These are phyloP conservation scores for Butyriboletus loyo DNA, from an alignment of 768 basidiomycete species.

Conservation along the genomic window DNA sequence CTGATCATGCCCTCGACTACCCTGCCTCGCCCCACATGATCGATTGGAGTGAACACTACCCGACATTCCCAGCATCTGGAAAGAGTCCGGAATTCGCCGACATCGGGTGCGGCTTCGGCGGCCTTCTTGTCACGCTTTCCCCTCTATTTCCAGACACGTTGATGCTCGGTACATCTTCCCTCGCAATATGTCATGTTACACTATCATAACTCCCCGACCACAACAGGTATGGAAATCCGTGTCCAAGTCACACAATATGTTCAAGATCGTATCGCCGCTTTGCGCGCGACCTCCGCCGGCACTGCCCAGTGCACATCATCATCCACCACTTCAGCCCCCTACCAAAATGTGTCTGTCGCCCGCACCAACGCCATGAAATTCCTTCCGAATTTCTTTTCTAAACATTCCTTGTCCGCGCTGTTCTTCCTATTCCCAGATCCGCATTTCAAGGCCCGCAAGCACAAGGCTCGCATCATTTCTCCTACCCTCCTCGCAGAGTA, in stretches of 20 bases:
- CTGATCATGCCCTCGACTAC: constrained; percentile 85
- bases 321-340: constrained; percentile 42
- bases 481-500: constrained; percentile 97
- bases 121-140: constrained; percentile 83
- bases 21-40: constrained; percentile 71
- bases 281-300: constrained; percentile 59
- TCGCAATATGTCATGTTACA: background rate
- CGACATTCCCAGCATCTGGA: constrained; percentile 53
- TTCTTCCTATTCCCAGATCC: constrained; percentile 99
- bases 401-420: constrained; percentile 85
- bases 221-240: constrained; percentile 91
- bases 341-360: constrained; percentile 89
- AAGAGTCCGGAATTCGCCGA: constrained; percentile 92
- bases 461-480: constrained; percentile 98
- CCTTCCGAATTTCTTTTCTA: constrained; percentile 91
- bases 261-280: constrained; percentile 87
- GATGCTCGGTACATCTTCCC: constrained; percentile 76
- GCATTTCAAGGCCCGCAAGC: constrained; percentile 96
- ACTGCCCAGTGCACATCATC: constrained; percentile 17
- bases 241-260: constrained; percentile 97
- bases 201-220: background rate
- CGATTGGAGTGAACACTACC: constrained; percentile 85
- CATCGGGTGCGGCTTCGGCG: constrained; percentile 97
- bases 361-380: constrained; percentile 99
- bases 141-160: constrained; percentile 88